Conservation (phyloP, 2,329 filamentous ascomycete species). For the Metarhizium rileyi region DNA sequence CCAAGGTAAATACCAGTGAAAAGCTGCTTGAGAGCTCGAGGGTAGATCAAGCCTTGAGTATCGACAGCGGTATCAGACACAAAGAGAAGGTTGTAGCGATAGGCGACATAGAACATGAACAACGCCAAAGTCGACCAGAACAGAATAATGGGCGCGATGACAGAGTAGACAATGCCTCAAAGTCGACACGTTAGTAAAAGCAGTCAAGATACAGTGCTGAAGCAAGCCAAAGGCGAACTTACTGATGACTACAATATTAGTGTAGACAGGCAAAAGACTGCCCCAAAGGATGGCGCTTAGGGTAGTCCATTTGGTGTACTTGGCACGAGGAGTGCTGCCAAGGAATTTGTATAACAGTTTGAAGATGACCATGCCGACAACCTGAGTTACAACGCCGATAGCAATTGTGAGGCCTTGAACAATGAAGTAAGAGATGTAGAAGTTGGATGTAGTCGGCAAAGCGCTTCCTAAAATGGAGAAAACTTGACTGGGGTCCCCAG, state of each 20-base stretch:
- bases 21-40: constrained; percentile 79
- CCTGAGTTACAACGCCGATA: constrained; percentile 63
- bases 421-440: constrained; percentile 86
- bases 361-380: constrained; percentile 54
- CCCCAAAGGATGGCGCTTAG: constrained; percentile 67
- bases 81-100: constrained; percentile 79
- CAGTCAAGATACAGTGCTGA: constrained; percentile 11
- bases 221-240: constrained; percentile 12
- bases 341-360: constrained; percentile 59
- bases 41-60: constrained; percentile 81
- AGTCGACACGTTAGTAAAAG: not conserved
- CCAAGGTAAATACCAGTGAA: constrained; percentile 73
- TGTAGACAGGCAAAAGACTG: constrained; percentile 64
- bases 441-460: constrained; percentile 79
- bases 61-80: constrained; percentile 72
- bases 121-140: constrained; percentile 72
- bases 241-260: constrained; percentile 64
- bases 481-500: constrained; percentile 48
- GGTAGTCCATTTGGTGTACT: constrained; percentile 63
- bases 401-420: constrained; percentile 74
- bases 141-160: constrained; percentile 74
- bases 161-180: constrained; percentile 62
- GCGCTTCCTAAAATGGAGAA: constrained; percentile 58
- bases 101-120: constrained; percentile 71
- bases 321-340: constrained; percentile 66